Evolutionary conservation across 108 stramenopile species (phyloP), one percentile per base, ranked within the genome.

Genomic region (Cyclotella atomus): DNA sequence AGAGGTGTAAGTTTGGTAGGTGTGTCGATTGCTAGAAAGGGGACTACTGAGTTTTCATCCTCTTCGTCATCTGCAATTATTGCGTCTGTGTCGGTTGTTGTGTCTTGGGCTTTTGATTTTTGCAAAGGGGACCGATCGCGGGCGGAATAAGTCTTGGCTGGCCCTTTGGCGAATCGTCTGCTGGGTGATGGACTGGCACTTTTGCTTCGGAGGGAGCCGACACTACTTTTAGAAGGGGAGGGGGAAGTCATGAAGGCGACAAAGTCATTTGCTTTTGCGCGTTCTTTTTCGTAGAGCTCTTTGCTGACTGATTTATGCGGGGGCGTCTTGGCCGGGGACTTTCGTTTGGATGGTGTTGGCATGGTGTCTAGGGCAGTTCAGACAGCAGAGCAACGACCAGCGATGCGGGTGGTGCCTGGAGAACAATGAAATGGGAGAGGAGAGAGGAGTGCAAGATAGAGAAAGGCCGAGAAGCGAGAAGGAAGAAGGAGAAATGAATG

Each of bases 161-260:
- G 47, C n/a, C 17, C 4, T 10, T 10, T 49, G 9, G 47, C 47
- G n/a, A 49, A 49, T 49, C 47, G 47, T 49, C n/a, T 49, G 4
- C 16, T n/a, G 4, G 47, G 47, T 4, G 47, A 49, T 4, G 47
- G 16, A n/a, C 16, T n/a, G 16, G 47, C 47, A 9, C 17, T n/a
- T n/a, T n/a, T n/a, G 12, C 38, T 41, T 9, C 38, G 12, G 7
- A 41, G 38, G 9, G 47, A 49, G 16, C 4, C 4, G 4, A 17
- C 4, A n/a, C 17, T 19, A 49, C 47, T 49, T n/a, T 17, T 9
- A 41, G 38, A 41, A 41, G 38, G 12, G n/a, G 16, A n/a, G 9
- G 47, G 47, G n/a, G 47, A 49, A 49, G 47, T 49, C 47, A 49
- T 49, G 47, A 49, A 49, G 9, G 47, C n/a, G 9, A 49, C 47